phyloP scores from a whole-genome alignment of 1,284 basidiomycete genomes.

The Cryptococcus sp. region DNA sequence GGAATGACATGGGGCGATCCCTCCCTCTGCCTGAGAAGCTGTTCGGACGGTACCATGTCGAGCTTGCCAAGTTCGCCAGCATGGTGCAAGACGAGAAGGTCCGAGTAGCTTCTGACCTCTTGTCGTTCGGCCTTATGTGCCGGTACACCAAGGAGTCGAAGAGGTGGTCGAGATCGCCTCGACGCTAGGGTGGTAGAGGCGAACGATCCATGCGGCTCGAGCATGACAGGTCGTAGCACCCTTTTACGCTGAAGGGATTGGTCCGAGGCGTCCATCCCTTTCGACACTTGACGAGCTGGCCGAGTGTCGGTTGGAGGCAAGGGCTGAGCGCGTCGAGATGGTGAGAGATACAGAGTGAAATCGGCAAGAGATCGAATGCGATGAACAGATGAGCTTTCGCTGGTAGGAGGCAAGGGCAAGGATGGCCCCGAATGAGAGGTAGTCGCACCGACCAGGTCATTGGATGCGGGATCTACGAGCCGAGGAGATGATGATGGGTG shows the following conservation, averaged over 20 bases:
- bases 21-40: constrained; percentile 8
- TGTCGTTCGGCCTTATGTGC: constrained; percentile 4
- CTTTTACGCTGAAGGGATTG: constrained; percentile 4
- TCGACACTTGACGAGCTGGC: neutral
- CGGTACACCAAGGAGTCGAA: constrained; percentile 13
- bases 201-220: constrained; percentile 7
- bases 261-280: constrained; percentile 3
- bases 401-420: too few relatives aligned
- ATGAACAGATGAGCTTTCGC: constrained; percentile 25
- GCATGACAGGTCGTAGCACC: constrained; percentile 22
- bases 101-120: constrained; percentile 31
- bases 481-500: too few relatives aligned
- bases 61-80: constrained; percentile 26
- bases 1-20: neutral
- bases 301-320: constrained; percentile 20
- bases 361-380: constrained; percentile 39
- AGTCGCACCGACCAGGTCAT: too few relatives aligned
- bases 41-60: neutral
- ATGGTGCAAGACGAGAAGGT: constrained; percentile 35
- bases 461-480: too few relatives aligned
- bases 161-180: constrained; percentile 13
- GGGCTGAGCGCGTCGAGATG: constrained; percentile 39
- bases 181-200: constrained; percentile 4
- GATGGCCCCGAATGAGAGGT: too few relatives aligned
- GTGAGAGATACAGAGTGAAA: constrained; percentile 46